Evolutionary conservation across 768 basidiomycete species (phyloP), one percentile per base, ranked within the genome.

Genomic region (Antrodiella citrinella): DNA sequence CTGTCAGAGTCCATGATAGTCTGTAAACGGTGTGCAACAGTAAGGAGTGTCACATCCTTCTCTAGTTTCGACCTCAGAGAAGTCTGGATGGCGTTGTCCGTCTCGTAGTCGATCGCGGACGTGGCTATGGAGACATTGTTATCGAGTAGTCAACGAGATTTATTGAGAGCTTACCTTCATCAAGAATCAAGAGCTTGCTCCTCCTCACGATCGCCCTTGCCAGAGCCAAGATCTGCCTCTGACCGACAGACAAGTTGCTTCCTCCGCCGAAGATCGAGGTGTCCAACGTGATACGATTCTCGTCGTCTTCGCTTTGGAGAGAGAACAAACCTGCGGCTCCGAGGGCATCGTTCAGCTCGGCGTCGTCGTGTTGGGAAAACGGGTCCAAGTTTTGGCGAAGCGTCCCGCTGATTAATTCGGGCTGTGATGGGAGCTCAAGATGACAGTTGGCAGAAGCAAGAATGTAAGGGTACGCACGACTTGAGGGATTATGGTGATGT

Each of bases 1-100:
- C 77, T 76, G 59, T 83, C 80, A 3, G 78, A 76, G 47, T 81
- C 80, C 68, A 80, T 79, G 52, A 82, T 76, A 4, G 75, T 82
- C 50, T 73, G 70, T 5, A 78, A 58, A 15, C 81, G 71, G 60
- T 82, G 80, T 1, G 81, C 81, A 35, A 84, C 71, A 15, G 78
- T 81, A 24, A 83, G 65, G 18, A 83, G 63, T 0, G 81, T 82
- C 0, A 71, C 70, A 43, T 67, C 72, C 19, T 62, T 61, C 10
- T 60, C 63, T 4, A 78, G 58, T 53, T 71, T 71, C 22, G 67
- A 67, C 9, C 80, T 68, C 48, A 84, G 72, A 1, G 78, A 76
- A 3, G 66, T 63, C 61, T 84, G 82, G 51, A 84, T 82, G 50
- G 74, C 61, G 0, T 70, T 59, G 57, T 83, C 82, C 0, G 80